Conservation (phyloP, 1,284 basidiomycete genomes). For the Rhizoctonia solani region DNA sequence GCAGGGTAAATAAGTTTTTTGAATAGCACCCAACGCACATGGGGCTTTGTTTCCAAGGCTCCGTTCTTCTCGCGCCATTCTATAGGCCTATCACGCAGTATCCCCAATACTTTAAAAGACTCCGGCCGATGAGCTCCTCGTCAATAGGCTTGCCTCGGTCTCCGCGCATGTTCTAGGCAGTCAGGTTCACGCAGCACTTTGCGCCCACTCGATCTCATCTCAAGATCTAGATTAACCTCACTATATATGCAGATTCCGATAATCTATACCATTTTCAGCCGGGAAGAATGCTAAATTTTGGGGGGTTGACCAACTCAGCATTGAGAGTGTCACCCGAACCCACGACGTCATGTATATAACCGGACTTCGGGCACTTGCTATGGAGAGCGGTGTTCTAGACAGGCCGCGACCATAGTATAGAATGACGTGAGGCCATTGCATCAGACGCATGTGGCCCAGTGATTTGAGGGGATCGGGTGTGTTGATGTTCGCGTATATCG, state of each 20-base stretch:
- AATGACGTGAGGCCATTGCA: constrained; percentile 16
- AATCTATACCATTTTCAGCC: constrained; percentile 8
- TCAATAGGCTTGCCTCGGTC: neutral
- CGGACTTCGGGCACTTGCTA: neutral
- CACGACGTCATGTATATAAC: constrained; percentile 10
- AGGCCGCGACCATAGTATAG: neutral
- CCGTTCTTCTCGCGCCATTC: neutral
- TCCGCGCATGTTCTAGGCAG: neutral
- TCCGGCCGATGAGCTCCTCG: constrained; percentile 24
- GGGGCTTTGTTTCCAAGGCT: too few species aligned
- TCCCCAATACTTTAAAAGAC: constrained; percentile 19
- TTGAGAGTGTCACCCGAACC: too few species aligned
- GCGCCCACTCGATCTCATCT: too few species aligned
- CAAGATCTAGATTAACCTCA: neutral
- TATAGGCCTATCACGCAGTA: neutral
- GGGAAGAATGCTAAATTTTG: constrained; percentile 26
- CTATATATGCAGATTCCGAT: neutral
- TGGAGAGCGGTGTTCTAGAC: constrained; percentile 18
- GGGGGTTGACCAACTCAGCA: too few species aligned
- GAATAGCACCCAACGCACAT: neutral
- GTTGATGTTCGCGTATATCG: neutral
- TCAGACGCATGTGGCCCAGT: too few species aligned
- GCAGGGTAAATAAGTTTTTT: too few species aligned
- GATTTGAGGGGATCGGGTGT: constrained; percentile 14
- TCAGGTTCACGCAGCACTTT: neutral